Percentiles rank a stretch among this genome's conserved stretches.
phyloP scores from a whole-genome alignment of 345 rosid species.

The Chamaenerion angustifolium region DNA sequence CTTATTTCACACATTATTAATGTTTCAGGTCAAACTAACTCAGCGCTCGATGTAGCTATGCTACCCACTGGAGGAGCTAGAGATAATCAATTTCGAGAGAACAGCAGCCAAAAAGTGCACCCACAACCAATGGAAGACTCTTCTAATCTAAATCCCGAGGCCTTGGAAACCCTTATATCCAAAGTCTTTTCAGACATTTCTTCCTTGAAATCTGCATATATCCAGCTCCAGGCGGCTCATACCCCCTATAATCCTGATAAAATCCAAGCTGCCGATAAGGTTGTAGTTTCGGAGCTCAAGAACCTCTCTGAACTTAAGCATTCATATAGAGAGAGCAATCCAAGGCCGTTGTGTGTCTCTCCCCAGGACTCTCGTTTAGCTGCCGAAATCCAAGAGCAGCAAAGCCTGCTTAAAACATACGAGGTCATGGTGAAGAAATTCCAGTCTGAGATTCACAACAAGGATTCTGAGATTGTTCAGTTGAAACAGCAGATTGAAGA shows the following conservation, averaged over 20 bases:
- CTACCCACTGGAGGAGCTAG: conserved; percentile 14
- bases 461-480: conserved; percentile 9
- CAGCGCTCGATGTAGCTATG: conserved; percentile 12
- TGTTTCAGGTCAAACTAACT: neutral
- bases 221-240: conserved; percentile 12
- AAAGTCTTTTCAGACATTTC: conserved; percentile 11
- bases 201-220: conserved; percentile 13
- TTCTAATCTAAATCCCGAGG: conserved; percentile 12
- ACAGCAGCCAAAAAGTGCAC: conserved; percentile 11
- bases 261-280: conserved; percentile 14
- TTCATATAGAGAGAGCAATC: conserved; percentile 11
- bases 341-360: conserved; percentile 11
- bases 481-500: conserved; percentile 14
- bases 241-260: conserved; percentile 14
- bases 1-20: too few relatives aligned
- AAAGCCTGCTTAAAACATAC: conserved; percentile 13
- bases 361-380: conserved; percentile 15
- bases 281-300: conserved; percentile 13
- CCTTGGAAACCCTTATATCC: conserved; percentile 11
- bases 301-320: conserved; percentile 14
- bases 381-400: conserved; percentile 17
- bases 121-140: conserved; percentile 15
- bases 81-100: conserved; percentile 16
- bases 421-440: conserved; percentile 16
- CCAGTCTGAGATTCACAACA: conserved; percentile 14